phyloP scores from a whole-genome alignment of 1,284 basidiomycete genomes.

The Marasmius sp. region DNA sequence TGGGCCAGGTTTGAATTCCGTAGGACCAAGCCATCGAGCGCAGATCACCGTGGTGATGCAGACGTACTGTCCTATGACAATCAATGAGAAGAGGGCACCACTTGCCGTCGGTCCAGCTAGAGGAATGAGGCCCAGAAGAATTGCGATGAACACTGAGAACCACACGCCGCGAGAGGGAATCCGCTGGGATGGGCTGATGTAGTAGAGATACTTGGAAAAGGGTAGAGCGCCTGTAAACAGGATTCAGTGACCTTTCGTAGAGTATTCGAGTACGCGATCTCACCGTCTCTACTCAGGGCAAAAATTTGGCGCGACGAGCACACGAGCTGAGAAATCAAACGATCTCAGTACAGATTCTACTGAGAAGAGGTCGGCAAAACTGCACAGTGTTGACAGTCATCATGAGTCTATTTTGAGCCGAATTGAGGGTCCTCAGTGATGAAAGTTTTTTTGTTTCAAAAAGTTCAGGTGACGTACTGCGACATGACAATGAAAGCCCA shows the following conservation, averaged over 20 bases:
- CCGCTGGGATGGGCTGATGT: conserved; percentile 4
- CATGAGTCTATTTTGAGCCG: neutral
- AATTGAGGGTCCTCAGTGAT: neutral
- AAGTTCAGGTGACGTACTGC: neutral
- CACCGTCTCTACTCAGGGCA: conserved; percentile 9
- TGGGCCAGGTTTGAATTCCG: conserved; percentile 16
- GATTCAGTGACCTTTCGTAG: neutral
- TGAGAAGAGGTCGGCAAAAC: neutral
- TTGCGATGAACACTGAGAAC: conserved; percentile 3
- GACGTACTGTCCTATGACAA: conserved; percentile 13
- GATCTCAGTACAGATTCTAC: neutral
- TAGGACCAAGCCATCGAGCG: conserved; percentile 7
- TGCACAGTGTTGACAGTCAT: conserved; percentile 8
- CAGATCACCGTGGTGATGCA: conserved; percentile 11
- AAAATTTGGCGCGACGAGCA: conserved; percentile 12
- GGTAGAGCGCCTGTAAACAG: neutral
- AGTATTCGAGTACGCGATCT: conserved; percentile 3
- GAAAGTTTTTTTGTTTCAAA: neutral
- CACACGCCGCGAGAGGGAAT: conserved; percentile 9
- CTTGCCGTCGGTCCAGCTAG: conserved; percentile 11
- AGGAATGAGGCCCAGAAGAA: conserved; percentile 9
- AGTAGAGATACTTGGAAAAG: conserved; percentile 1
- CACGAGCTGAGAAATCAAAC: conserved; percentile 1
- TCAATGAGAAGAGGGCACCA: conserved; percentile 10
- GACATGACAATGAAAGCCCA: neutral